Conservation (phyloP, 345 rosid genomes). For the Geranium rotundifolium region DNA sequence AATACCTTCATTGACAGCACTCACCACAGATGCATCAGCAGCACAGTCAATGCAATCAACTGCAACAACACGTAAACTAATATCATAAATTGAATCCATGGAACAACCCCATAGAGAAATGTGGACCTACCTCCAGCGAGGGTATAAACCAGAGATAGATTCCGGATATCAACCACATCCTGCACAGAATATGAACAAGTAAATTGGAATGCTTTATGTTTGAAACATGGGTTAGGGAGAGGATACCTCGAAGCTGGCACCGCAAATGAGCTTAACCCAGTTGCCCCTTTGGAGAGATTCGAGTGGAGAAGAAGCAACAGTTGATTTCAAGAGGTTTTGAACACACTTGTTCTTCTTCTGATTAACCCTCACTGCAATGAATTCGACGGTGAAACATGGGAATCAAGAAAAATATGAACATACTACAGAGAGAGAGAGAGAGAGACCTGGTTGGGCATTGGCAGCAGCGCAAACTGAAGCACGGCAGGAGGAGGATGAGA, state of each 20-base stretch:
- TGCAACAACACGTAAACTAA: conserved; percentile 12
- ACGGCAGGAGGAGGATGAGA: too few relatives aligned
- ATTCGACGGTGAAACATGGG: too few relatives aligned
- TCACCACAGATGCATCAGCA: conserved; percentile 48
- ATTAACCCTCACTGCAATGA: too few relatives aligned
- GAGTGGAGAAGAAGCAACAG: conserved; percentile 29
- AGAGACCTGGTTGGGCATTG: too few relatives aligned
- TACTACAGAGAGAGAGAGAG: not conserved
- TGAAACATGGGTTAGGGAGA: not conserved
- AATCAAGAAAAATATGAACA: too few relatives aligned
- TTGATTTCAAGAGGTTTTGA: conserved; percentile 16
- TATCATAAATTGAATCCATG: conserved; percentile 4
- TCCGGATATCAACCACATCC: conserved; percentile 53
- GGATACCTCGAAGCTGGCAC: conserved; percentile 55
- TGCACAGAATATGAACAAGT: conserved; percentile 4
- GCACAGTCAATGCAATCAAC: conserved; percentile 68
- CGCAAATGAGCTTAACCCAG: conserved; percentile 67
- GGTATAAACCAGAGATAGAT: conserved; percentile 55
- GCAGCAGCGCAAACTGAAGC: too few relatives aligned
- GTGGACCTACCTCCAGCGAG: conserved; percentile 39
- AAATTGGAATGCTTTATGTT: not conserved
- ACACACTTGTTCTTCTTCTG: conserved; percentile 14
- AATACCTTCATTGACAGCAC: conserved; percentile 48
- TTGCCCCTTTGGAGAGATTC: conserved; percentile 40
- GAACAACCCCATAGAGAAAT: not conserved